Base-by-base conservation (phyloP, 306 rosid genomes). In the Elaeagnus macrophylla region DNA sequence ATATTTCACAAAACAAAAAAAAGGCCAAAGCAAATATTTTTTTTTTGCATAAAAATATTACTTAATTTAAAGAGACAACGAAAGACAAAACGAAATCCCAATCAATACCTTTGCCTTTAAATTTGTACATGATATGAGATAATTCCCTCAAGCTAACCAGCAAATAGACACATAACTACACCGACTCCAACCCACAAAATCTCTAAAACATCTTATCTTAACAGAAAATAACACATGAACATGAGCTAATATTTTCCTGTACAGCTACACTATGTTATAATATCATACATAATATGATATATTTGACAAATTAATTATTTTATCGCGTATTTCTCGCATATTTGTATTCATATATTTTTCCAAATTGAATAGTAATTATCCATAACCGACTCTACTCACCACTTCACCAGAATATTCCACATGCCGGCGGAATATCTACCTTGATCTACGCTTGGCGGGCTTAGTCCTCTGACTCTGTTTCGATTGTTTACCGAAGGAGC, bases 401-500 rank as follows among this genome's bases (percentile, higher is more conserved):
- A 2, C 17, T 9, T 6, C 54, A 55, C 76, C 67, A 57, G 60
- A 70, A 46, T 19, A 43, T 47, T 37, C 51, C 40, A 0, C 49
- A 57, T 62, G 56, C 53, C 53, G 45, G 40, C 8, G n/a, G n/a
- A n/a, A n/a, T n/a, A n/a, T n/a, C 36, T 67, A 77, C 62, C 80
- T 56, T 7, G 93, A 66, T 62, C 87, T 67, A 14, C 57, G 86
- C 53, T 78, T 74, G 8, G 55, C 51, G 1, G 53, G 44, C 67
- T 68, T 74, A 43, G 75, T 39, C 53, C 76, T 77, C 17, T 40
- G 78, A 56, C 20, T 74, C 62, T 78, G 76, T 1, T 56, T 49
- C 15, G 59, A 48, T 25, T 73, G 39, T 59, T 82, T 85, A 6
- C 82, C 72, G 12, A 89, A 89, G 41, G 77, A 73, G 1, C 67